Evolutionary conservation across 176 grass and related monocot genomes (phyloP).

Genomic region (Oryza punctata): DNA sequence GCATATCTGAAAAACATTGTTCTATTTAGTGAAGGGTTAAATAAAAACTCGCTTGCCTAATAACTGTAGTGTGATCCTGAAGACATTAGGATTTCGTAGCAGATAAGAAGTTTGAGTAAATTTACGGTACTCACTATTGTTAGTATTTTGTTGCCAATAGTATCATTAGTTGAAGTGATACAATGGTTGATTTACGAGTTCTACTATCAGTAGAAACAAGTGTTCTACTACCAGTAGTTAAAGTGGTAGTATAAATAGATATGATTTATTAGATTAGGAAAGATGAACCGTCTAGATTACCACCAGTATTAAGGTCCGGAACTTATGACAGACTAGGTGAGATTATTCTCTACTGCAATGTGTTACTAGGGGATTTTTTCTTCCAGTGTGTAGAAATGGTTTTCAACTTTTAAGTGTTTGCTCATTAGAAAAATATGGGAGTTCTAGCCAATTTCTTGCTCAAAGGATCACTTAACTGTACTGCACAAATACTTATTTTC

Average conservation of each 20-base stretch:
- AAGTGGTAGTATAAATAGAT: too few relatives aligned
- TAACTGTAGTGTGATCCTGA: constrained; percentile 34
- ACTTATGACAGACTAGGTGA: background rate
- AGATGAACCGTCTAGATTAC: too few relatives aligned
- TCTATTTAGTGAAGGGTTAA: too few relatives aligned
- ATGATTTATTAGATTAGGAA: too few relatives aligned
- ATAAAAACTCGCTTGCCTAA: constrained; percentile 1
- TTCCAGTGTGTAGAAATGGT: background rate
- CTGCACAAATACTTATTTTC: background rate
- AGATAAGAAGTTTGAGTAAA: background rate
- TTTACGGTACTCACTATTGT: too few relatives aligned
- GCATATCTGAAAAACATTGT: too few relatives aligned
- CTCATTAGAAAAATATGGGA: background rate
- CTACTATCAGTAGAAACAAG: too few relatives aligned
- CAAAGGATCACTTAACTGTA: background rate
- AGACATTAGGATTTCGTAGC: constrained; percentile 44
- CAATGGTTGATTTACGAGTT: too few relatives aligned
- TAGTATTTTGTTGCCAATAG: too few relatives aligned
- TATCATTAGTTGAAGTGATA: too few relatives aligned
- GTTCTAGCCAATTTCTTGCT: background rate
- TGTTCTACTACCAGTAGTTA: too few relatives aligned
- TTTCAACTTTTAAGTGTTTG: background rate
- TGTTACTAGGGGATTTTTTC: background rate
- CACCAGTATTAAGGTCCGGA: too few relatives aligned
- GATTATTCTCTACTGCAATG: background rate